Base-by-base conservation (phyloP, 2,329 filamentous ascomycete species). In the Monilinia polystroma region DNA sequence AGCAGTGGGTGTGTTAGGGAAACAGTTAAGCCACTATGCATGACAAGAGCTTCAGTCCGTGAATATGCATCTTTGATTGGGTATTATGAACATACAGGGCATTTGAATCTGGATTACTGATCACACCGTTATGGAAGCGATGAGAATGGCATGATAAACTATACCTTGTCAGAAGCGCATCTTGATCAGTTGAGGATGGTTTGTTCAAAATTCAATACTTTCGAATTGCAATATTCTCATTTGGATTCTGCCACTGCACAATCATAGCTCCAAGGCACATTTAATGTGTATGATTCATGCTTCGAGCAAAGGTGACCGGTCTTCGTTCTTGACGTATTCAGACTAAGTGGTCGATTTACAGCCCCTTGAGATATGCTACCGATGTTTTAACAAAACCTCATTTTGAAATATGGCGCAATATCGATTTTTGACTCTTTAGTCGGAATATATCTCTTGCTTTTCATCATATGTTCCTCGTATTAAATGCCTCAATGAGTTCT, bases 401-500 rank as follows among this genome's bases (percentile, higher is more conserved):
- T 4, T 26, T 16, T n/a, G 47, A 29, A 52, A 51, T 32, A 26
- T 7, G 16, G 8, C 35, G 43, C 14, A 16, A 14, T 23, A 29
- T 20, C 6, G 10, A 49, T 52, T 3, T 20, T 52, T 41, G 49
- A 41, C 20, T 64, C 43, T 47, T 35, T 18, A 26, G 41, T 54
- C n/a, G 49, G 53, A 20, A 64, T 38, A 43, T 65, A n/a, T 14
- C 51, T 58, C 29, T 43, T 38, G 5, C 32, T 29, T 16, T 35
- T 59, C 63, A 52, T 51, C 20, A 49, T 16, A 5, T 51, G 16
- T 45, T 51, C 16, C 7, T 52, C 45, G 32, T 49, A 52, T 26
- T 51, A 29, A 52, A 65, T 18, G 43, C 54, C 45, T 58, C 32
- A 18, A 58, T n/a, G 16, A 52, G 43, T 14, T 65, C 53, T 57